phyloP scores from a whole-genome alignment of 176 grass and related monocot genomes.

The Saccharum spontaneum region DNA sequence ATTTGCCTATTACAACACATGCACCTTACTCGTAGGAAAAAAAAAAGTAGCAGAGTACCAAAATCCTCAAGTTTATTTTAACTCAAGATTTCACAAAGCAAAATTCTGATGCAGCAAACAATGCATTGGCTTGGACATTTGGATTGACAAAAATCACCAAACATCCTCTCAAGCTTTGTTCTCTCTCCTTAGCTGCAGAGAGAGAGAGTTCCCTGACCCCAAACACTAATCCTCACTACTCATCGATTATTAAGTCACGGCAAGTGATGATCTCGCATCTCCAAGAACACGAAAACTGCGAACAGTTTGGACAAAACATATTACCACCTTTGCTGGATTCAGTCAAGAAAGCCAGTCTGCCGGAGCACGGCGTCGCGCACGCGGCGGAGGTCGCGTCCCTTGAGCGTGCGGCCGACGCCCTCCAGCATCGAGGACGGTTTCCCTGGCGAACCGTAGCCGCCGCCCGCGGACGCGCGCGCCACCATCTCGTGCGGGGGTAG shows the following conservation, averaged over 20 bases:
- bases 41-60: background rate
- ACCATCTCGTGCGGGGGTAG: constrained; percentile 46
- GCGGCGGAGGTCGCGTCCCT: constrained; percentile 83
- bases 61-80: background rate
- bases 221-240: background rate
- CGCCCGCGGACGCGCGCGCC: constrained; percentile 30
- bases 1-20: background rate
- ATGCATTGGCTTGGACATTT: background rate
- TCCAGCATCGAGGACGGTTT: constrained; percentile 41
- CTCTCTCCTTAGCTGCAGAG: background rate
- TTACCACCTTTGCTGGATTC: constrained; percentile 25
- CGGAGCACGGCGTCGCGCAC: constrained; percentile 72
- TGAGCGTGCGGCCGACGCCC: constrained; percentile 82
- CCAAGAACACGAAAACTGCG: constrained; percentile 8
- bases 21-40: background rate
- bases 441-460: background rate
- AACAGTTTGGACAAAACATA: background rate
- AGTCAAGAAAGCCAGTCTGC: constrained; percentile 42
- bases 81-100: constrained; percentile 3
- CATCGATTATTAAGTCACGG: constrained; percentile 11
- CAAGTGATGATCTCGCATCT: background rate
- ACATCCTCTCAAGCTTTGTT: constrained; percentile 16
- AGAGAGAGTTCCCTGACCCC: background rate
- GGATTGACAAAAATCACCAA: constrained; percentile 24
- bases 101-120: constrained; percentile 1